Evolutionary conservation across 1,284 basidiomycete genomes (phyloP), one percentile per base, ranked within the genome.

Genomic region (Phlebopus sp.): DNA sequence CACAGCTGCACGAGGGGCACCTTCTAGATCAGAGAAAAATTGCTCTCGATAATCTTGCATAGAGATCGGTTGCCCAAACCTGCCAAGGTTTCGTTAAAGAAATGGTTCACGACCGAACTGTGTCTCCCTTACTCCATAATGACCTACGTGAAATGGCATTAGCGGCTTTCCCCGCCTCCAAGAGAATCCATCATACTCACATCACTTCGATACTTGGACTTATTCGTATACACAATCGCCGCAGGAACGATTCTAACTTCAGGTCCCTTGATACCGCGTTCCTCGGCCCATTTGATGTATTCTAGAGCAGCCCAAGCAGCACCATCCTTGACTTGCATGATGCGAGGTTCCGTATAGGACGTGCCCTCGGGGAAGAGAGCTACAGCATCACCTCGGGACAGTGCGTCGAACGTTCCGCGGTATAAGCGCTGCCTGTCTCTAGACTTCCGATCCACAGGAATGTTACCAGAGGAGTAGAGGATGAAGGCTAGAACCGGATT

Each of bases 251-350:
- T 81, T 52, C 64, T 72, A 44, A 74, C 73, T 55, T 55, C 67
- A 40, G 71, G 58, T 0, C 56, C 55, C 32, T 59, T 52, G 54
- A 63, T 74, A 61, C 60, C 71, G 55, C 80, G 72, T 50, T 82
- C 78, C 48, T 69, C 69, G 37, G 81, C 75, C 80, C 90, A 93
- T 58, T 88, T 86, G 11, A 83, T 77, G 68, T 95, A 97, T 71
- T 97, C 96, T 55, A 97, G 76, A 3, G 93, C 91, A 29, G 92
- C 87, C 94, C 94, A 97, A 7, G 92, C 84, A n/a, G 90, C 90
- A 19, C 95, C 95, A 59, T 97, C 92, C 67, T 98, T 98, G 60
- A 98, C 81, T 52, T 92, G 87, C 77, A 95, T 89, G 60, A 98
- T 88, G 49, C 83, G 81, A 3, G 94, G 92, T 61, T 95, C 90